Base-by-base conservation (phyloP, 2,329 filamentous ascomycete species). In the Colletotrichum godetiae region DNA sequence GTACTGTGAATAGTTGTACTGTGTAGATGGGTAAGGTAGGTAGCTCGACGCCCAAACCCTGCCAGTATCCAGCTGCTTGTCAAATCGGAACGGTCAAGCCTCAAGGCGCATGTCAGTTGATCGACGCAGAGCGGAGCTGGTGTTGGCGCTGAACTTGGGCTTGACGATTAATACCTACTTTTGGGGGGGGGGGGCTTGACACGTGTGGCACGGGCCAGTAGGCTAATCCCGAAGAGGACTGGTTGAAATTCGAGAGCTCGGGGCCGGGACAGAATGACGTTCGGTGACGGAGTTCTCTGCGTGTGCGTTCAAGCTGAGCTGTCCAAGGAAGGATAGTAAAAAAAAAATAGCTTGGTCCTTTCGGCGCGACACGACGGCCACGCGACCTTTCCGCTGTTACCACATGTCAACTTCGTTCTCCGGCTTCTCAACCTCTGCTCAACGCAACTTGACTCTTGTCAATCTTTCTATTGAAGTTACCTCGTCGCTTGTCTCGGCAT, bases 321-420 rank as follows among this genome's bases (percentile, higher is more conserved):
- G 68, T 65, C 46, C 70, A 49, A 68, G 68, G 53, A 59, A 53
- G 57, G 24, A 60, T 55, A 59, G 37, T 33, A 61, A 19, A n/a
- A 53, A 70, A 72, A 73, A 65, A 60, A 57, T 73, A 56, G 55
- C 46, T 52, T 56, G 55, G 60, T 22, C 42, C 66, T 33, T 42
- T 37, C 35, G 62, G 53, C 60, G 60, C 60, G 60, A 37, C 33
- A 22, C 31, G 62, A 24, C 59, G 66, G 22, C 70, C 70, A 73
- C 70, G 67, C 60, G 67, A 73, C 60, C 58, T 56, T 15, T 31
- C 24, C 29, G 53, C 33, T 63, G 60, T 52, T 35, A 63, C 60
- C 60, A 72, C 69, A 72, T 72, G 66, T 72, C 69, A 72, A 72
- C 46, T 56, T 55, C 49, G 57, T 56, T 55, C 49, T 53, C 46